Conservation (phyloP, 2,329 filamentous ascomycete genomes). For the Elsinoe perseae region DNA sequence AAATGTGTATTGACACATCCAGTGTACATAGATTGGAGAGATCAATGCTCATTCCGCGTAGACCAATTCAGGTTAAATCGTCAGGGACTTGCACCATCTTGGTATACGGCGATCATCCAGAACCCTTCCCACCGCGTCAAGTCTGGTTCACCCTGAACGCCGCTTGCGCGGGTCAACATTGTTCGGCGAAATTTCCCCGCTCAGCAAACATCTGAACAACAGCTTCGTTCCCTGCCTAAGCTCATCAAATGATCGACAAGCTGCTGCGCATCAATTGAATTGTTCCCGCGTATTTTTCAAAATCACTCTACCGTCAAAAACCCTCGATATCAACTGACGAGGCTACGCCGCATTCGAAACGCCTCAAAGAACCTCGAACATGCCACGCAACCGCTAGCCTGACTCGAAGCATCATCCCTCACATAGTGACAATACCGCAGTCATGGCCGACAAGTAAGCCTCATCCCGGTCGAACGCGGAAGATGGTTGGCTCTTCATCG, state of each 20-base stretch:
- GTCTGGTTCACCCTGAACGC: conserved; percentile 5
- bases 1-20: too few relatives aligned
- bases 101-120: neutral
- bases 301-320: neutral
- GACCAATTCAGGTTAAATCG: too few relatives aligned
- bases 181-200: conserved; percentile 8
- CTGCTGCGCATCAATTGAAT: conserved; percentile 10
- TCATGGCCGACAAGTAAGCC: conserved; percentile 17
- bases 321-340: neutral
- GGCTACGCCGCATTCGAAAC: neutral
- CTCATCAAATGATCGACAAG: neutral
- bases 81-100: too few relatives aligned
- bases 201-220: neutral
- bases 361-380: conserved; percentile 3
- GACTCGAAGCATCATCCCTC: neutral
- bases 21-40: too few relatives aligned
- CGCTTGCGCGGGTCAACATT: neutral
- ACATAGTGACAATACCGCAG: neutral
- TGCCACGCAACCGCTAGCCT: conserved; percentile 14
- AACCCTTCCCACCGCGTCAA: neutral
- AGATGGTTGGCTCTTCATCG: conserved; percentile 7
- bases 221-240: neutral
- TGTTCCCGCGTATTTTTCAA: neutral
- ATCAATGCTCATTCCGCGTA: too few relatives aligned
- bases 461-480: conserved; percentile 19